phyloP scores from a whole-genome alignment of 2,329 filamentous ascomycete species.

The Neofusicoccum umdonicola region DNA sequence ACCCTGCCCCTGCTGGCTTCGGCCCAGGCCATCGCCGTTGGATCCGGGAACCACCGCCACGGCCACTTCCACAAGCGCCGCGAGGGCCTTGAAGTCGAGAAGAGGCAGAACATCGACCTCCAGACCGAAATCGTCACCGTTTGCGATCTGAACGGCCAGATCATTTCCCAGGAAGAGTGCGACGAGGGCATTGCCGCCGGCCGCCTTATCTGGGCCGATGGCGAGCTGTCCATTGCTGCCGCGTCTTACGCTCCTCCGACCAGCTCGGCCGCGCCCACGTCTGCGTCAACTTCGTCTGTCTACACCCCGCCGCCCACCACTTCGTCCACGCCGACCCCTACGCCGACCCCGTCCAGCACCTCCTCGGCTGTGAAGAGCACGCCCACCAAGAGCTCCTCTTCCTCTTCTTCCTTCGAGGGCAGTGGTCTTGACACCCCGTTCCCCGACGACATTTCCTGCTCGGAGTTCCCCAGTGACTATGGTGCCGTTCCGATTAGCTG shows the following conservation, averaged over 20 bases:
- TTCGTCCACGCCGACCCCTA: constrained; percentile 21
- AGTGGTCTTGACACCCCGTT: constrained; percentile 66
- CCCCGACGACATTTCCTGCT: constrained; percentile 70
- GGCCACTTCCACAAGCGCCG: constrained; percentile 7
- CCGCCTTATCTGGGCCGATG: constrained; percentile 56
- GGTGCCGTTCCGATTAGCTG: constrained; percentile 71
- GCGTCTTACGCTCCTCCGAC: constrained; percentile 20
- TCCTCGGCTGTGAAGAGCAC: constrained; percentile 24
- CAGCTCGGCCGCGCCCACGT: constrained; percentile 27
- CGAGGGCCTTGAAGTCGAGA: not conserved
- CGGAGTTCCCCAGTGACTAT: constrained; percentile 73
- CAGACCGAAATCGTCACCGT: constrained; percentile 63
- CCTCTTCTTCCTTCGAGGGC: constrained; percentile 11
- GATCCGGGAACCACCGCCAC: constrained; percentile 11
- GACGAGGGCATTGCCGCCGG: constrained; percentile 70
- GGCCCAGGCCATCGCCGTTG: constrained; percentile 8
- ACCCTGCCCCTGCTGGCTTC: constrained; percentile 11
- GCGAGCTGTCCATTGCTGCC: constrained; percentile 43
- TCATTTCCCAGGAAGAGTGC: constrained; percentile 63
- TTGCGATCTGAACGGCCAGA: constrained; percentile 68
- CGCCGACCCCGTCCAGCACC: constrained; percentile 26
- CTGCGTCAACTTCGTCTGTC: constrained; percentile 37
- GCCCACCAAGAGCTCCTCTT: constrained; percentile 17
- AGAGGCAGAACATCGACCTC: constrained; percentile 44
- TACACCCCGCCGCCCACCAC: not conserved